These are phyloP conservation scores for Venturia carpophila DNA, from an alignment of 2,329 filamentous ascomycete genomes.

Conservation along the genomic window DNA sequence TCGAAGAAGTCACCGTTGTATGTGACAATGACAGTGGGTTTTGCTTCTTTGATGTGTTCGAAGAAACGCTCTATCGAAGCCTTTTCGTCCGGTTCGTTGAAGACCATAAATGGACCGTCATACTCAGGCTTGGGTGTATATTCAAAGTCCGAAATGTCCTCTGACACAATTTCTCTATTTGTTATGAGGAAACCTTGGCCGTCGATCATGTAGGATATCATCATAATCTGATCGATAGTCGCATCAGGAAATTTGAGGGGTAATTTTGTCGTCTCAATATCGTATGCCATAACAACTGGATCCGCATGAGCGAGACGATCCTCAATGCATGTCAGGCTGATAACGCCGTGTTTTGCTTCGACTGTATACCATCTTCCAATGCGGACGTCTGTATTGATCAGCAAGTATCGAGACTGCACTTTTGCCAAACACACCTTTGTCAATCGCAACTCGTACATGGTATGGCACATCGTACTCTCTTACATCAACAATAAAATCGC, in stretches of 20 bases:
- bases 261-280: conserved; percentile 96
- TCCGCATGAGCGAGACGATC: conserved; percentile 85
- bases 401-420: neutral
- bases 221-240: conserved; percentile 95
- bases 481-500: conserved; percentile 97
- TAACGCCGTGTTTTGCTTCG: conserved; percentile 83
- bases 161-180: conserved; percentile 93
- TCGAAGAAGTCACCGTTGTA: conserved; percentile 99
- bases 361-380: conserved; percentile 97
- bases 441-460: conserved; percentile 97
- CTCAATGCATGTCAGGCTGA: conserved; percentile 76
- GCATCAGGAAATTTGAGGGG: conserved; percentile 96
- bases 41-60: conserved; percentile 85
- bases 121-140: conserved; percentile 98
- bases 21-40: conserved; percentile 95
- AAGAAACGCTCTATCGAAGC: conserved; percentile 85
- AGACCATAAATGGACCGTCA: conserved; percentile 89
- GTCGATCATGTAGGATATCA: conserved; percentile 99
- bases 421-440: conserved; percentile 54
- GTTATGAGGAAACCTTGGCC: conserved; percentile 97
- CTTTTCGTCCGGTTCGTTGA: conserved; percentile 95
- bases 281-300: conserved; percentile 96
- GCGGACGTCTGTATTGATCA: conserved; percentile 61
- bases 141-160: conserved; percentile 95
- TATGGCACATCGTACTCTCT: conserved; percentile 99